Conservation (phyloP, 495 filamentous ascomycete species). For the Wilcoxina mikolae region DNA sequence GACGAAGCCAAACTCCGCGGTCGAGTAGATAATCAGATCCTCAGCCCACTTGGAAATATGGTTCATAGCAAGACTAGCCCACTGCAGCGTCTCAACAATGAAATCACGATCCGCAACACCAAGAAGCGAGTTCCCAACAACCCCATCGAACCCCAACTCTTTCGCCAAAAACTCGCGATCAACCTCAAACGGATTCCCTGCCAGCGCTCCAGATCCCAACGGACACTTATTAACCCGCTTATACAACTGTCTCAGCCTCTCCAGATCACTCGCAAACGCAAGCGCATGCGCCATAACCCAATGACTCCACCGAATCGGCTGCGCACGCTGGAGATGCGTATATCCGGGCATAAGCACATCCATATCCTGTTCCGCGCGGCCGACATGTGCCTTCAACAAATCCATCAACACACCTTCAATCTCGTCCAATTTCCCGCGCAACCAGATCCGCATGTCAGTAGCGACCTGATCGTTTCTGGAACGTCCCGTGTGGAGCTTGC, state of each 20-base stretch:
- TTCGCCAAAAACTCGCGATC: constrained; percentile 77
- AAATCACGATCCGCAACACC: constrained; percentile 80
- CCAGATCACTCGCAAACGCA: constrained; percentile 61
- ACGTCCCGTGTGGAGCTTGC: constrained; percentile 87
- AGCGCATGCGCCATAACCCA: constrained; percentile 70
- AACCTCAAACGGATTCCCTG: constrained; percentile 83
- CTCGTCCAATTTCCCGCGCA: constrained; percentile 58
- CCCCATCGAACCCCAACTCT: constrained; percentile 73
- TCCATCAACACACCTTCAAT: constrained; percentile 55
- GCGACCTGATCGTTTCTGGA: constrained; percentile 89
- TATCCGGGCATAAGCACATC: constrained; percentile 57
- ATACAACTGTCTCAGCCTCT: constrained; percentile 62
- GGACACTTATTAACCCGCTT: constrained; percentile 63
- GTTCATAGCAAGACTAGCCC: constrained; percentile 68
- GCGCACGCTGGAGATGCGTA: constrained; percentile 83
- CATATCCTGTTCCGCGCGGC: constrained; percentile 65
- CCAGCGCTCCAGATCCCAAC: constrained; percentile 71
- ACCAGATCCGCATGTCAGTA: constrained; percentile 87
- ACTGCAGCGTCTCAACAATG: constrained; percentile 80
- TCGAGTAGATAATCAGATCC: constrained; percentile 79
- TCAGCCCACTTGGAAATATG: constrained; percentile 80
- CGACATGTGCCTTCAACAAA: constrained; percentile 56
- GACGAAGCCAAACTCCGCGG: constrained; percentile 69
- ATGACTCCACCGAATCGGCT: constrained; percentile 79
- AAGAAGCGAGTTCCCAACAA: constrained; percentile 72